phyloP scores from a whole-genome alignment of 139 green algal genomes.

The Chloropicon primus region DNA sequence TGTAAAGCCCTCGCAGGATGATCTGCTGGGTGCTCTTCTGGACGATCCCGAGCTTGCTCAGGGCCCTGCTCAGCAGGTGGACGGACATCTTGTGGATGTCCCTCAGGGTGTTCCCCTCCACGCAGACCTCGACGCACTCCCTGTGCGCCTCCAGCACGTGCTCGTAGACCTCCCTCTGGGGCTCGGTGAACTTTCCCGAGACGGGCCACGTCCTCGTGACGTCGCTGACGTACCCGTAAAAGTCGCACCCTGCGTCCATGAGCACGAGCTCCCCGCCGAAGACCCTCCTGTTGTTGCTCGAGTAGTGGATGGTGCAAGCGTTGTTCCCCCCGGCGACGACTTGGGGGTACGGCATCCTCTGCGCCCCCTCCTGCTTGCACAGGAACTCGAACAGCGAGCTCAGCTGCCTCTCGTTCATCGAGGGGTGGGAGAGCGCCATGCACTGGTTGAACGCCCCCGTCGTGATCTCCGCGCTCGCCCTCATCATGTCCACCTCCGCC shows the following conservation, averaged over 20 bases:
- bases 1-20: conserved; percentile 11
- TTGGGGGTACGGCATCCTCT: conserved; percentile 52
- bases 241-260: conserved; percentile 86
- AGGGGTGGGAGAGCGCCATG: conserved; percentile 30
- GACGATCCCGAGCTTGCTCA: conserved; percentile 16
- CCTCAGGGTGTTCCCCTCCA: conserved; percentile 34
- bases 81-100: conserved; percentile 25
- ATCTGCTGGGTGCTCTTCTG: not conserved
- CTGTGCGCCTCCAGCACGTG: conserved; percentile 41
- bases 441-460: conserved; percentile 33
- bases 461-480: conserved; percentile 28
- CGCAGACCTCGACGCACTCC: conserved; percentile 34
- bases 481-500: conserved; percentile 48
- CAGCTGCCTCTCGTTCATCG: conserved; percentile 40
- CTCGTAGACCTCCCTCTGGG: conserved; percentile 62
- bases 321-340: conserved; percentile 53
- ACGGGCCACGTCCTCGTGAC: conserved; percentile 82
- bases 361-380: conserved; percentile 38
- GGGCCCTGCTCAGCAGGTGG: conserved; percentile 25
- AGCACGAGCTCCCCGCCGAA: conserved; percentile 49
- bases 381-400: conserved; percentile 51
- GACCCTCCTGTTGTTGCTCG: conserved; percentile 64
- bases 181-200: conserved; percentile 22
- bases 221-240: conserved; percentile 67
- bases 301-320: conserved; percentile 75